These are phyloP conservation scores for Cordyceps tenuipes DNA, from an alignment of 2,329 filamentous ascomycete species.

Conservation along the genomic window DNA sequence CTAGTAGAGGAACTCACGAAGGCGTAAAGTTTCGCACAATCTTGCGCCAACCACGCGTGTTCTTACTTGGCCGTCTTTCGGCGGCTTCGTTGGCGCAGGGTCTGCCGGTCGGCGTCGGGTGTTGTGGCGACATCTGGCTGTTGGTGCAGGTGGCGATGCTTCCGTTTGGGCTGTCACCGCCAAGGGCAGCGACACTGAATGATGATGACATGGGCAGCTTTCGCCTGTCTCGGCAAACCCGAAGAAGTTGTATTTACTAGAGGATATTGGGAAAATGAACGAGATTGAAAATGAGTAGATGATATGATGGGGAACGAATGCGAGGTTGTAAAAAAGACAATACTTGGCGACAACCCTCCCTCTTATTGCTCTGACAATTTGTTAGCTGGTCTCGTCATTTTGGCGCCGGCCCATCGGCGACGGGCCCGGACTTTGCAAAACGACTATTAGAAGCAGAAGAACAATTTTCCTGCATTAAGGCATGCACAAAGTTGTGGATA, in stretches of 20 bases:
- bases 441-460: too few relatives aligned
- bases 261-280: not conserved
- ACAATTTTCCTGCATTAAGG: too few relatives aligned
- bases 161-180: not conserved
- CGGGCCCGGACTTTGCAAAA: too few relatives aligned
- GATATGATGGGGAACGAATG: too few relatives aligned
- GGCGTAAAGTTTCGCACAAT: slow-evolving; percentile 46
- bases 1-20: slow-evolving; percentile 32
- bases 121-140: not conserved
- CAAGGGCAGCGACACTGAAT: not conserved
- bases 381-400: not conserved
- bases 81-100: slow-evolving; percentile 8
- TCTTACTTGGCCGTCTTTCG: slow-evolving; percentile 20
- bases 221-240: too few relatives aligned
- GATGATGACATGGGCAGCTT: not conserved
- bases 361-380: too few relatives aligned
- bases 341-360: not conserved
- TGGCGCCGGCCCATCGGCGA: not conserved
- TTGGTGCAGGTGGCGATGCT: not conserved
- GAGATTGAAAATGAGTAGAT: too few relatives aligned
- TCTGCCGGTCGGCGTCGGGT: slow-evolving; percentile 3
- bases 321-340: not conserved
- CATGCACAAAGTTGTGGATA: too few relatives aligned
- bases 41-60: slow-evolving; percentile 33
- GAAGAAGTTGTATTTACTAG: not conserved